Conservation (phyloP, 1,139 yeast species). For the Pichia sp. region DNA sequence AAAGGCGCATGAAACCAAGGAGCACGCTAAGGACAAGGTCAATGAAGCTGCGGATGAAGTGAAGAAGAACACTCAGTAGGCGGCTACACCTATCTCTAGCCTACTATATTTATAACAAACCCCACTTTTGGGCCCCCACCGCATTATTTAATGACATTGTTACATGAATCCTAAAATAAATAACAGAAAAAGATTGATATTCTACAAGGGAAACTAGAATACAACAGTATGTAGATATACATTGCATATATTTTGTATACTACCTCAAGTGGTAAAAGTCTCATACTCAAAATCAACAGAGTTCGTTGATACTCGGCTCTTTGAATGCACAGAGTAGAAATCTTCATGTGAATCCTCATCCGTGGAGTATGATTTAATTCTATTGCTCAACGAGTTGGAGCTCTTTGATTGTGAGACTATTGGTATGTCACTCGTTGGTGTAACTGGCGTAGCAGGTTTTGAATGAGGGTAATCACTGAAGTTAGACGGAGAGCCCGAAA, state of each 20-base stretch:
- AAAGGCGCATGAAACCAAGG: slow-evolving; percentile 1
- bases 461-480: not conserved
- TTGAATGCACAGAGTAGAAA: slow-evolving; percentile 1
- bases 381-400: too few relatives aligned
- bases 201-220: too few relatives aligned
- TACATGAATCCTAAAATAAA: too few relatives aligned
- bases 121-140: too few relatives aligned
- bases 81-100: too few relatives aligned
- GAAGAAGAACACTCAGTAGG: slow-evolving; percentile 1
- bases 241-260: too few relatives aligned
- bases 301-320: not conserved
- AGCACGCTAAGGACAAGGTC: slow-evolving; percentile 5
- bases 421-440: not conserved
- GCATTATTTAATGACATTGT: too few relatives aligned
- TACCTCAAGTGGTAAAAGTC: slow-evolving; percentile 8
- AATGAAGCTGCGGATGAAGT: slow-evolving; percentile 6
- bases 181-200: too few relatives aligned
- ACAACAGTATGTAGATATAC: too few relatives aligned
- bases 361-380: too few relatives aligned
- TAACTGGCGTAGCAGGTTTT: not conserved
- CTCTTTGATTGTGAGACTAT: too few relatives aligned
- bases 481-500: not conserved
- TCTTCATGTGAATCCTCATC: slow-evolving; percentile 2
- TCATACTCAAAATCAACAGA: slow-evolving; percentile 8
- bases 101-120: too few relatives aligned